Percentiles rank a stretch among this genome's conserved stretches.
phyloP scores from a whole-genome alignment of 2,329 filamentous ascomycete species.

The Allantophomopsis lycopodina region DNA sequence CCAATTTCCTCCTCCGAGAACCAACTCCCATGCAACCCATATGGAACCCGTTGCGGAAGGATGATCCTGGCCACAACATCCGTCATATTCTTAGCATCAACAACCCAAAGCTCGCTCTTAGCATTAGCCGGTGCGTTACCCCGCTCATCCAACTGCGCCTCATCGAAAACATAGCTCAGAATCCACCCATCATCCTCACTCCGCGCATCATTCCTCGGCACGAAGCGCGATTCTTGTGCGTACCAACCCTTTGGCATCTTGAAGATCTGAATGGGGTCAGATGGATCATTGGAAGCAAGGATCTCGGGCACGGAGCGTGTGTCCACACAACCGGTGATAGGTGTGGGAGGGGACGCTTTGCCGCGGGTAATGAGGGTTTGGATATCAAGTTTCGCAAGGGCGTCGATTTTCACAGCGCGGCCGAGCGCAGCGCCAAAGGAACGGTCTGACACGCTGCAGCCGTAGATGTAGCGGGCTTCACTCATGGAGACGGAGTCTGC shows the following conservation, averaged over 20 bases:
- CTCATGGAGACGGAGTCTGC: conserved; percentile 40
- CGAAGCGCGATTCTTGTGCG: conserved; percentile 55
- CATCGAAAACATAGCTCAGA: conserved; percentile 58
- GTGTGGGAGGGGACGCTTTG: conserved; percentile 25
- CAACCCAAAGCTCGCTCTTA: conserved; percentile 51
- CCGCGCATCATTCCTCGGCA: conserved; percentile 27
- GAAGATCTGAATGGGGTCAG: conserved; percentile 49
- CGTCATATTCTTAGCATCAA: conserved; percentile 49
- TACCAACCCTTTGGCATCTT: conserved; percentile 44
- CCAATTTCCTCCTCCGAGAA: conserved; percentile 37
- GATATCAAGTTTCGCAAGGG: conserved; percentile 47
- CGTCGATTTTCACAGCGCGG: conserved; percentile 51
- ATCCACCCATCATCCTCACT: conserved; percentile 55
- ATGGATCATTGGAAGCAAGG: conserved; percentile 24
- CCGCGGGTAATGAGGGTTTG: conserved; percentile 37
- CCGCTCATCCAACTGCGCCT: conserved; percentile 38
- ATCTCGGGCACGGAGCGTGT: conserved; percentile 37
- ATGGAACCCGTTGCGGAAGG: conserved; percentile 54
- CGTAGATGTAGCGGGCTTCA: conserved; percentile 47
- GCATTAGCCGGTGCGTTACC: conserved; percentile 23
- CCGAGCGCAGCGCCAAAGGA: conserved; percentile 47
- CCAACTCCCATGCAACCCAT: conserved; percentile 53
- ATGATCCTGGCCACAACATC: conserved; percentile 41
- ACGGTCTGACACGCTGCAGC: conserved; percentile 44
- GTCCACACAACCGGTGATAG: conserved; percentile 50